Evolutionary conservation across 2,329 filamentous ascomycete species (phyloP).

Genomic region (Fusarium sp.): DNA sequence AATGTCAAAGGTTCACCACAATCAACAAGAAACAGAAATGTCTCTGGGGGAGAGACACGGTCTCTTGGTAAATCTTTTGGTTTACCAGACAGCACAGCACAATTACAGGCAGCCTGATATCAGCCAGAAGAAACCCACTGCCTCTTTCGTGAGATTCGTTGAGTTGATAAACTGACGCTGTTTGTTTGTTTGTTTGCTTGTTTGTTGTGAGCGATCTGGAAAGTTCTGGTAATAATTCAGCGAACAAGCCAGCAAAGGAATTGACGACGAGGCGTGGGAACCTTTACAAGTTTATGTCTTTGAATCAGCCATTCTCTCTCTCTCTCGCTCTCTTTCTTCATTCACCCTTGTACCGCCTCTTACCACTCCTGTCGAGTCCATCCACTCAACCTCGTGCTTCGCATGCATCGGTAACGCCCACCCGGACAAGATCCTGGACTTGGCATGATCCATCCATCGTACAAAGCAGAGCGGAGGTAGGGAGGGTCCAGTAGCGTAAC

Average conservation of each 20-base stretch:
- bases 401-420: slow-evolving; percentile 27
- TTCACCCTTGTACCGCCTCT: slow-evolving; percentile 16
- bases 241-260: background rate
- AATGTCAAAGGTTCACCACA: slow-evolving; percentile 20
- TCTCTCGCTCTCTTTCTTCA: background rate
- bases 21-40: background rate
- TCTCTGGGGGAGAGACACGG: background rate
- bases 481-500: background rate
- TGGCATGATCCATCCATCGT: slow-evolving; percentile 21
- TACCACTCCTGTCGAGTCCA: slow-evolving; percentile 16
- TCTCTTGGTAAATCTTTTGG: slow-evolving; percentile 1
- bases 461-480: background rate
- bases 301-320: slow-evolving; percentile 20
- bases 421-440: slow-evolving; percentile 23
- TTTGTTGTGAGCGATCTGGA: background rate
- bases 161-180: background rate
- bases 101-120: slow-evolving; percentile 6
- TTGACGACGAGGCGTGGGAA: slow-evolving; percentile 12
- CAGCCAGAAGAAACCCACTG: background rate
- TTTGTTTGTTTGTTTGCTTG: background rate
- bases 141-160: background rate
- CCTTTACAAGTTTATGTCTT: slow-evolving; percentile 31
- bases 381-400: slow-evolving; percentile 29
- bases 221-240: background rate
- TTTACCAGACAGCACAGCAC: slow-evolving; percentile 10